These are phyloP conservation scores for Eragrostis curvula DNA, from an alignment of 176 grass and related monocot species.

Conservation along the genomic window DNA sequence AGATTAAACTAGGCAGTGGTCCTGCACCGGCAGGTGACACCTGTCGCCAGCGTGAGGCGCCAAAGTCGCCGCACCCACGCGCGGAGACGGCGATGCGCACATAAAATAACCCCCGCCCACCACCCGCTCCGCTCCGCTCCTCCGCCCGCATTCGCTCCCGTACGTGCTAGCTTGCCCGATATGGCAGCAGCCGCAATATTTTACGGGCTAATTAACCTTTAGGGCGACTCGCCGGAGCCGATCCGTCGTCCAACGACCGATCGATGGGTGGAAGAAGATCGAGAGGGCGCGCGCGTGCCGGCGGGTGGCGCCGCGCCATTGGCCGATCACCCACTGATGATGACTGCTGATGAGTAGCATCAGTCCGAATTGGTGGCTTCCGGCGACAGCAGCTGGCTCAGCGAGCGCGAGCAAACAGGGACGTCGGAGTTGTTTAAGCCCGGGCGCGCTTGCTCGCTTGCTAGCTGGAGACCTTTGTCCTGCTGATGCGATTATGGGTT, in stretches of 20 bases:
- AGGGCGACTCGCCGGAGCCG: too few species aligned
- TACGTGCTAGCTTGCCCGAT: constrained; percentile 51
- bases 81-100: constrained; percentile 41
- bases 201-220: too few species aligned
- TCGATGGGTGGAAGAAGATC: too few species aligned
- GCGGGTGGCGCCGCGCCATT: constrained; percentile 20
- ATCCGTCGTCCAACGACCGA: too few species aligned
- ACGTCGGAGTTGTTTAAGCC: neutral
- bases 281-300: too few species aligned
- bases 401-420: neutral
- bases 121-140: too few species aligned
- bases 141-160: neutral
- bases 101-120: constrained; percentile 36
- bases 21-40: constrained; percentile 31
- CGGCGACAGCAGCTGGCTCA: constrained; percentile 22
- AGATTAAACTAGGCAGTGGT: constrained; percentile 52
- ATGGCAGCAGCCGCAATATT: constrained; percentile 35
- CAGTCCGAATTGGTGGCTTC: constrained; percentile 10
- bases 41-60: constrained; percentile 52
- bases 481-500: constrained; percentile 32
- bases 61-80: constrained; percentile 52
- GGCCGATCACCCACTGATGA: constrained; percentile 7
- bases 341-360: neutral
- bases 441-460: neutral
- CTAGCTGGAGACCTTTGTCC: neutral